Base-by-base conservation (phyloP, 257 asterid species). In the Ocimum tenuiflorum region DNA sequence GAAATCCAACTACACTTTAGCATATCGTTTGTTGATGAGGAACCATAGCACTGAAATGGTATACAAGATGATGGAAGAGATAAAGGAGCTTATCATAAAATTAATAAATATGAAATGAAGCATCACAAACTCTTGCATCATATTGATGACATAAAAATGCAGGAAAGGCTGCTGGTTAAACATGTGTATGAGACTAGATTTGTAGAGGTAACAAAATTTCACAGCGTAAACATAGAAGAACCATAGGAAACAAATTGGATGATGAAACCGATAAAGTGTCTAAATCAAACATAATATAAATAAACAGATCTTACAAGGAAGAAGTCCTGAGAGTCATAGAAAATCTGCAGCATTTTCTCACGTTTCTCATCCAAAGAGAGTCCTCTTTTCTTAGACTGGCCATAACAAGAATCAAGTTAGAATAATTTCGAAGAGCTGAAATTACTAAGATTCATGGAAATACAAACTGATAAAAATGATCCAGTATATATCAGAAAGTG, bases 361-460 rank as follows among this genome's bases (percentile, higher is more conserved):
- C 97, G 95, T 66, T 91, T 91, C 77, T 87, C 98, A 11, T 91
- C 98, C 82, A 91, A 72, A 20, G 96, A 85, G 69, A 91, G 97
- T 18, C 98, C 98, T 78, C 98, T 79, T 80, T 89, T 88, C 84
- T 88, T 88, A 9, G 95, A 88, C 95, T 83, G 85, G n/a, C 41
- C 71, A 73, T 41, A 47, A 57, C 24, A 20, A 13, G 50, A 55
- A 53, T 14, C 18, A 23, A 65, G 64, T 77, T 42, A 31, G 36
- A 38, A 77, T 65, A 61, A 29, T n/a, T 42, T 35, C 29, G 38
- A 38, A 65, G 17, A 9, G 33, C 33, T 38, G 36, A 8, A 62
- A 49, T 20, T 38, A 60, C 68, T 59, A 6, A 64, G 8, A 52
- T 31, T 3, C 38, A 62, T 15, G 24, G 23, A 38, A 5, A 12